Percentiles rank a stretch among this genome's conserved stretches.
Conservation (phyloP, 371 early-diverging fungal genomes). For the Mortierella polycephala region DNA sequence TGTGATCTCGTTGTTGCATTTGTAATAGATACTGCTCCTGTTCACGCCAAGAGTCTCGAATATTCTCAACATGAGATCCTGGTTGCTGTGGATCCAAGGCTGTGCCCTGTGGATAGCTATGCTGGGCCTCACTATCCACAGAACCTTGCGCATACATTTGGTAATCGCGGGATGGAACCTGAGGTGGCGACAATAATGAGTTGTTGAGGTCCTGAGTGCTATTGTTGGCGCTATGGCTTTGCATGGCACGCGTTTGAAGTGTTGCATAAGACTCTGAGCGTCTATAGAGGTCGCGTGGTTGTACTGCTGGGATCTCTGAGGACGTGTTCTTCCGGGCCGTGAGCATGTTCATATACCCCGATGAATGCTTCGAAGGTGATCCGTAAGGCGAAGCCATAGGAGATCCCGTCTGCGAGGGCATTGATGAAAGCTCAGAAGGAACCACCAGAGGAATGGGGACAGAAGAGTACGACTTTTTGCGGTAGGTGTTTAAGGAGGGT, state of each 20-base stretch:
- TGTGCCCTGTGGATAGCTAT: not conserved
- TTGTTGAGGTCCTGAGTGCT: conserved; percentile 18
- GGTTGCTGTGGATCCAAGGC: conserved; percentile 5
- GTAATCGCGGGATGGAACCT: conserved; percentile 18
- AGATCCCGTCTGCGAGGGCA: conserved; percentile 17
- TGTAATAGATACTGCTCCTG: conserved; percentile 23
- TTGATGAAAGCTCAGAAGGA: conserved; percentile 21
- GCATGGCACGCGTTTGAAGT: conserved; percentile 32
- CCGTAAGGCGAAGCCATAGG: conserved; percentile 36
- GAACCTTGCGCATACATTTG: conserved; percentile 18
- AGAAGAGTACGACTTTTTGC: conserved; percentile 45
- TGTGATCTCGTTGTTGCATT: conserved; percentile 10
- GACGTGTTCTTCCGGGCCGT: conserved; percentile 27
- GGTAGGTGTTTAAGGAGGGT: conserved; percentile 20
- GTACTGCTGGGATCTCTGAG: conserved; percentile 12
- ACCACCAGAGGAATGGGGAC: conserved; percentile 23
- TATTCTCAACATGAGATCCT: not conserved
- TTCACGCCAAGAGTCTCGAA: conserved; percentile 21
- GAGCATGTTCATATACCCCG: conserved; percentile 32
- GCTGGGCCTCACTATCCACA: not conserved
- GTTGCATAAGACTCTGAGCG: conserved; percentile 48
- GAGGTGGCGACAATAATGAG: conserved; percentile 1
- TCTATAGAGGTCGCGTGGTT: conserved; percentile 33
- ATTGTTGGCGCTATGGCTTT: conserved; percentile 17
- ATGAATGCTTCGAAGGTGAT: conserved; percentile 33